Evolutionary conservation across 352 stramenopile species (phyloP).

Genomic region (Blastocystis sp.): DNA sequence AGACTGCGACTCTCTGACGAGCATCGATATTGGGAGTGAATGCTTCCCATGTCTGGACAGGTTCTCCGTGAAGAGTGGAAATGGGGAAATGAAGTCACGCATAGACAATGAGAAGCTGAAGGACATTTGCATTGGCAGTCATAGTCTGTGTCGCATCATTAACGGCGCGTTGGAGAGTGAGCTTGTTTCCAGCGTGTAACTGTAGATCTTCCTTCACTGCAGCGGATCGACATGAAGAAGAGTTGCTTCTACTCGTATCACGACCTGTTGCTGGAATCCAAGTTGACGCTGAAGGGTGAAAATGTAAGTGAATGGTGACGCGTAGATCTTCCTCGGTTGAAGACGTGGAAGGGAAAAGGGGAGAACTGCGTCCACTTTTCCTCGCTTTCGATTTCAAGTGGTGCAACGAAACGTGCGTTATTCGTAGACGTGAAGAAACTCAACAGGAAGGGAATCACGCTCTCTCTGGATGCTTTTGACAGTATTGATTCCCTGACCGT

Average conservation of each 20-base stretch:
- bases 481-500: background rate
- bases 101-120: background rate
- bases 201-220: background rate
- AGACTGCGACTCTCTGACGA: background rate
- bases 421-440: background rate
- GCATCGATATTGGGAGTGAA: background rate
- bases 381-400: background rate
- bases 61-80: background rate
- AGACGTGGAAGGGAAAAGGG: background rate
- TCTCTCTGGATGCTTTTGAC: background rate
- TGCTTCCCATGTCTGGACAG: background rate
- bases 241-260: background rate
- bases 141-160: background rate
- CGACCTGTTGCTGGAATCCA: background rate
- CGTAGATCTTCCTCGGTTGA: background rate
- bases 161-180: background rate
- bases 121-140: background rate
- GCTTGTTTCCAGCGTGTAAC: background rate
- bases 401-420: background rate
- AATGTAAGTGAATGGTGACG: background rate
- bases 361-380: background rate
- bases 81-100: background rate
- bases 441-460: background rate
- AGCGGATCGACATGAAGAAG: background rate
- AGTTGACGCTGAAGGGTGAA: background rate